Evolutionary conservation across 495 filamentous ascomycete genomes (phyloP), one percentile per base, ranked within the genome.

Genomic region (Polyplosphaeria fusca): DNA sequence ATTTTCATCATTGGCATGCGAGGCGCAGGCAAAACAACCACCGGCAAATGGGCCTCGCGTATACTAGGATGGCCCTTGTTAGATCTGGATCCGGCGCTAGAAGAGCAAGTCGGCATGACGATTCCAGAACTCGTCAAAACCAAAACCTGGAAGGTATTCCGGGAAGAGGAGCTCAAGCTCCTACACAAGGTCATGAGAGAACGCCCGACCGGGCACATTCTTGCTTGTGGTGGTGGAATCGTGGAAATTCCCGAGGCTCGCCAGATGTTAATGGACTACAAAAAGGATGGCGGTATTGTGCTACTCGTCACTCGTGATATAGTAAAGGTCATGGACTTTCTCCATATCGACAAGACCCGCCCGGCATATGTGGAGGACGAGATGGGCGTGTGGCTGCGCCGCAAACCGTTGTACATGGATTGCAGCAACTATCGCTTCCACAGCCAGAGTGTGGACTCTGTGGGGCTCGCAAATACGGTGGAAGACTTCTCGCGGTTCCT

Each of bases 1-100:
- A 84, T 97, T 52, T 87, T 94, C 72, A 87, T 99, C 65, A 91
- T 99, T 60, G 93, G 93, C 18, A 99, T 99, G 93, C 84, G 93
- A 58, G 93, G 94, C 64, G 94, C 90, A 46, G 93, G 93, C 32
- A 99, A 99, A 75, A 94, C 94, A 0, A 99, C 93, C 2, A 85
- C 89, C 19, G 92, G 92, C 19, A 79, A 80, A 16, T 95, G 89
- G 87, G 86, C 91, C 66, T 82, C 83, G 2, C 78, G 80, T 55
- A 77, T 87, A 23, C 77, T 99, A 1, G 80, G 83, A 47, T 79
- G 89, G 54, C 82, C 87, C 19, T 83, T 95, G 45, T 70, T 95
- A 25, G 93, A 99, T 65, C 79, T 99, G 46, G 93, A 99, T 65
- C 79, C 79, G 2, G 88, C 91, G 65, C 79, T 99, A 41, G 93